Percentiles rank a stretch among this genome's conserved stretches.
These are phyloP conservation scores for Rhododendron henanense DNA, from an alignment of 148 eudicot genomes.

Conservation along the genomic window DNA sequence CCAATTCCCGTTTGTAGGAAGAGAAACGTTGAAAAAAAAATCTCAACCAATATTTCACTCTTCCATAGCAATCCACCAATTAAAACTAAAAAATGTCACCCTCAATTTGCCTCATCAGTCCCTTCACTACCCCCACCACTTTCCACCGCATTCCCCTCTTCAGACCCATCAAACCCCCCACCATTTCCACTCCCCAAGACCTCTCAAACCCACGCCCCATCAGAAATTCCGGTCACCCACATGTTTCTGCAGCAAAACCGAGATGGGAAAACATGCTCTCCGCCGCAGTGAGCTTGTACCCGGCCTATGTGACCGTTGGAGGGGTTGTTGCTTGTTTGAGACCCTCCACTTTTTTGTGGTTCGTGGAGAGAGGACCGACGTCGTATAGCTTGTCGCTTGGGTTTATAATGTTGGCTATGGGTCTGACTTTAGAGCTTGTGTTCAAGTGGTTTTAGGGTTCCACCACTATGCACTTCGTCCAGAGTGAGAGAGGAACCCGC, in stretches of 20 bases:
- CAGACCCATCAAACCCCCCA: neutral
- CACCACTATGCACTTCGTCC: too few relatives aligned
- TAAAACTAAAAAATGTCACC: neutral
- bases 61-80: too few relatives aligned
- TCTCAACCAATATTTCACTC: too few relatives aligned
- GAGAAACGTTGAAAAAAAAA: neutral
- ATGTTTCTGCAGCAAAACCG: slow-evolving; percentile 18
- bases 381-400: slow-evolving; percentile 60
- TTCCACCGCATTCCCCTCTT: slow-evolving; percentile 4
- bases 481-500: too few relatives aligned
- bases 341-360: slow-evolving; percentile 55
- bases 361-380: slow-evolving; percentile 41
- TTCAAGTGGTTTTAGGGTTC: too few relatives aligned
- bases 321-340: slow-evolving; percentile 49
- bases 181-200: too few relatives aligned
- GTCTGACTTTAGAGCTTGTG: slow-evolving; percentile 46
- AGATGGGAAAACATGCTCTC: slow-evolving; percentile 45
- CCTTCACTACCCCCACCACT: neutral
- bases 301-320: slow-evolving; percentile 57
- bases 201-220: slow-evolving; percentile 2
- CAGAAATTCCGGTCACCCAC: slow-evolving; percentile 8
- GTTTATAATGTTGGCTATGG: slow-evolving; percentile 67
- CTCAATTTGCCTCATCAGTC: neutral
- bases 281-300: slow-evolving; percentile 54
- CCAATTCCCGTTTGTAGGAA: neutral